phyloP scores from a whole-genome alignment of 768 basidiomycete species.

The Podaxis mareebaensis region DNA sequence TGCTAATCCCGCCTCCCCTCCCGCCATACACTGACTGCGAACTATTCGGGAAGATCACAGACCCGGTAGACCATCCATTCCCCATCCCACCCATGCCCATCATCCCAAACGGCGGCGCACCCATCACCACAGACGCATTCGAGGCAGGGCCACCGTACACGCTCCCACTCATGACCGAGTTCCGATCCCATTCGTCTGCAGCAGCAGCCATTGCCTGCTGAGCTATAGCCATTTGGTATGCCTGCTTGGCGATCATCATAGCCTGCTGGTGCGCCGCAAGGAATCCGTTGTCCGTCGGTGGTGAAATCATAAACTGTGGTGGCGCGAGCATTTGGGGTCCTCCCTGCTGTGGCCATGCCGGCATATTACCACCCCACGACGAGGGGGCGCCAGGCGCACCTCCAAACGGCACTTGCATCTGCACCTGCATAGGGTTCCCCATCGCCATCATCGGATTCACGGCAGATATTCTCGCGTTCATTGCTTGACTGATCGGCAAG shows the following conservation, averaged over 20 bases:
- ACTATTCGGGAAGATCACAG: conserved; percentile 50
- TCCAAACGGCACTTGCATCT: conserved; percentile 27
- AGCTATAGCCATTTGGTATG: conserved; percentile 87
- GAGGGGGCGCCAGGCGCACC: conserved; percentile 21
- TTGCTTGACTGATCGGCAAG: conserved; percentile 44
- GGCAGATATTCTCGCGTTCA: conserved; percentile 40
- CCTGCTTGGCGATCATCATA: conserved; percentile 84
- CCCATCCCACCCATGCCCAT: conserved; percentile 33
- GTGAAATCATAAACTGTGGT: conserved; percentile 45
- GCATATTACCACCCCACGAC: conserved; percentile 30
- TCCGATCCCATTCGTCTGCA: conserved; percentile 90
- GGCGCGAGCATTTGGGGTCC: conserved; percentile 40
- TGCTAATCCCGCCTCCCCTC: conserved; percentile 40
- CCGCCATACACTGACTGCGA: conserved; percentile 58
- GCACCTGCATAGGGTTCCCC: conserved; percentile 31
- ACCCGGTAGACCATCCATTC: conserved; percentile 46
- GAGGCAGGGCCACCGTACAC: conserved; percentile 41
- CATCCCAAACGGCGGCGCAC: conserved; percentile 33
- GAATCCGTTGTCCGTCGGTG: conserved; percentile 54
- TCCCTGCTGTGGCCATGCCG: conserved; percentile 24
- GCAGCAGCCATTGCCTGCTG: conserved; percentile 89
- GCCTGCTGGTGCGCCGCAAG: conserved; percentile 85
- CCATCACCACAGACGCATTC: conserved; percentile 21
- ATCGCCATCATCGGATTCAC: conserved; percentile 48
- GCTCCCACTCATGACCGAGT: conserved; percentile 57